These are phyloP conservation scores for Endocladia muricata DNA, from an alignment of 31 red algal species.

Conservation along the genomic window DNA sequence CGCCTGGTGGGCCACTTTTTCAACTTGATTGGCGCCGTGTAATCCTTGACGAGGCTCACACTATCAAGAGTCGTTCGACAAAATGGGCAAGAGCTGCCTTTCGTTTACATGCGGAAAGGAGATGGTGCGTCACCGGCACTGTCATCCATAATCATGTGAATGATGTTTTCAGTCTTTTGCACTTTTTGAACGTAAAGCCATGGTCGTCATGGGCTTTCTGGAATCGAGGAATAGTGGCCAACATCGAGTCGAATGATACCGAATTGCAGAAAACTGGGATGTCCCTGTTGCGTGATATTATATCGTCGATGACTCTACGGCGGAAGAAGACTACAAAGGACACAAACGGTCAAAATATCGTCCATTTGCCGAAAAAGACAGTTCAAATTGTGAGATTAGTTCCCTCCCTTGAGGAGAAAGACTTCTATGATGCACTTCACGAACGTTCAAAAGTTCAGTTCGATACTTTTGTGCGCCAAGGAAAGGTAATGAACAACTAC, in stretches of 20 bases:
- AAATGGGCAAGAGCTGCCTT: slow-evolving; percentile 72
- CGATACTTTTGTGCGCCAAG: slow-evolving; percentile 62
- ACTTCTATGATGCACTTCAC: slow-evolving; percentile 85
- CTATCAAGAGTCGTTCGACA: slow-evolving; percentile 75
- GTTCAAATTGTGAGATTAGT: slow-evolving; percentile 47
- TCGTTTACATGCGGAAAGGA: slow-evolving; percentile 43
- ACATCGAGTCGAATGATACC: slow-evolving; percentile 34
- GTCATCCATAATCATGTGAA: slow-evolving; percentile 93
- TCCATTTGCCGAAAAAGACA: slow-evolving; percentile 67
- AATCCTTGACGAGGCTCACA: slow-evolving; percentile 97
- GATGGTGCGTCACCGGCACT: slow-evolving; percentile 97
- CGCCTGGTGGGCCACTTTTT: slow-evolving; percentile 46
- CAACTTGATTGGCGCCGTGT: slow-evolving; percentile 82
- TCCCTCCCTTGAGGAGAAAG: slow-evolving; percentile 61
- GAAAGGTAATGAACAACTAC: slow-evolving; percentile 71
- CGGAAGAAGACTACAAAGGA: slow-evolving; percentile 69
- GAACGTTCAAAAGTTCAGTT: slow-evolving; percentile 55
- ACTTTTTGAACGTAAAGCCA: slow-evolving; percentile 77
- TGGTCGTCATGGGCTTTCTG: slow-evolving; percentile 79
- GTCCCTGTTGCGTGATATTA: slow-evolving; percentile 60
- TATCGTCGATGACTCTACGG: slow-evolving; percentile 81
- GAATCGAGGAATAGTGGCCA: slow-evolving; percentile 49
- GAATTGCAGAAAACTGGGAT: slow-evolving; percentile 23
- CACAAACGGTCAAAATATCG: slow-evolving; percentile 50
- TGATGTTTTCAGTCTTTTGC: slow-evolving; percentile 82